Evolutionary conservation across 768 basidiomycete genomes (phyloP), one percentile per base, ranked within the genome.

Genomic region (Termitomyces titanicus): DNA sequence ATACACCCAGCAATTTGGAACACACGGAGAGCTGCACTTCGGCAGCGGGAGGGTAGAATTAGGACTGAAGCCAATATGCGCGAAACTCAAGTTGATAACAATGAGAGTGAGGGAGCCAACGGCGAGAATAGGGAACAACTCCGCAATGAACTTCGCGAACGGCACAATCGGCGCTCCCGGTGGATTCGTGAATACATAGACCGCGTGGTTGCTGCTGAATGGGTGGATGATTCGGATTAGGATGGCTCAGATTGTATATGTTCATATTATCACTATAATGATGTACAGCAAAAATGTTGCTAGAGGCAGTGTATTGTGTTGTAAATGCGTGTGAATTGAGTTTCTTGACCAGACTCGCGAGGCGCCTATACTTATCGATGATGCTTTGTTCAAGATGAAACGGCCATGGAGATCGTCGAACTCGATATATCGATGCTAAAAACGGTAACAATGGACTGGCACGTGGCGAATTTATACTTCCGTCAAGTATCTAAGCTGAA

Each of bases 1-100:
- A 66, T 88, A 34, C 84, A 89, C 64, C 89, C 89, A 5, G 88
- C 87, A 37, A 74, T 88, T 38, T 89, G 88, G 82, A 84, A 89
- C 63, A 79, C 82, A 56, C 75, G 89, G 62, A 73, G 88, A 47
- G 70, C 65, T 20, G 78, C 76, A 13, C 76, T 91, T 62, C 73
- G 81, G 60, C 75, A 74, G 55, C 71, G 89, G 49, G 89, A 91
- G 71, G 83, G 86, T 8, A 76, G 79, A 42, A 66, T 91, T 34
- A 76, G 87, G 58, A 86, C 83, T 29, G 88, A 90, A 68, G 82
- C 81, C 56, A 80, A 79, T 57, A 69, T 72, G 51, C 69, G 75
- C 24, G 70, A 74, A 51, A 60, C 68, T 18, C 58, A 60, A 17
- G 65, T 62, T 31, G 66, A n/a, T n/a, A n/a, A 64, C 42, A 68